Evolutionary conservation across 2,329 filamentous ascomycete species (phyloP).

Genomic region (Zymoseptoria tritici): DNA sequence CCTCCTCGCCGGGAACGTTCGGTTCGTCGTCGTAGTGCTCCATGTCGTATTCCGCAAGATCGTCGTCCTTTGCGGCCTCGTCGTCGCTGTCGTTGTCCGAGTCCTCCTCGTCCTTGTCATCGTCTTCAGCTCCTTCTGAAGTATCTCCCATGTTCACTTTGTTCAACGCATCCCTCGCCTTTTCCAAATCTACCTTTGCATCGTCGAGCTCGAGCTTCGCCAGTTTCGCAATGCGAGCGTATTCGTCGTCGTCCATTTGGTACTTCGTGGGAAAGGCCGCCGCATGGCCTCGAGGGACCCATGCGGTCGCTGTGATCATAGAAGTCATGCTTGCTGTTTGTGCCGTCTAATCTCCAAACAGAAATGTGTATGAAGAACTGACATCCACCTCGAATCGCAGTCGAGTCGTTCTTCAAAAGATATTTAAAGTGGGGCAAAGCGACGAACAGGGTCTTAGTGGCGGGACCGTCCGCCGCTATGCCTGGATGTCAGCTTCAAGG

Average conservation of each 20-base stretch:
- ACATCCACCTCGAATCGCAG: background rate
- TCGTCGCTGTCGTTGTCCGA: conserved; percentile 19
- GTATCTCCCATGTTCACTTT: conserved; percentile 43
- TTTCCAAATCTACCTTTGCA: conserved; percentile 75
- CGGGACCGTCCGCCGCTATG: background rate
- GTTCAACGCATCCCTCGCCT: conserved; percentile 47
- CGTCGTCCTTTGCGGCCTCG: conserved; percentile 54
- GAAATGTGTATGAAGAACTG: background rate
- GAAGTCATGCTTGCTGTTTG: conserved; percentile 38
- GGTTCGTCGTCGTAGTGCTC: conserved; percentile 85
- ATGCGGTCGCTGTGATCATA: conserved; percentile 48
- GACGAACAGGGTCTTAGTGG: background rate
- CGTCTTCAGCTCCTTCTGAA: conserved; percentile 62
- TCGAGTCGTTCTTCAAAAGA: background rate
- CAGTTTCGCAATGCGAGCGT: conserved; percentile 43
- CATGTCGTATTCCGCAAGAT: conserved; percentile 91
- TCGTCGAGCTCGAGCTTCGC: conserved; percentile 72
- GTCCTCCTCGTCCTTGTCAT: conserved; percentile 33
- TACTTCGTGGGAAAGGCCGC: conserved; percentile 44
- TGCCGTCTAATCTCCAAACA: background rate
- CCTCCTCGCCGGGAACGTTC: conserved; percentile 41
- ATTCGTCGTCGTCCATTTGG: conserved; percentile 46
- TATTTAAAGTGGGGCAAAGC: background rate
- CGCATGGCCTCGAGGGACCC: conserved; percentile 46
- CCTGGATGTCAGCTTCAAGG: background rate